A percentile compares a stretch with the other conserved stretches of the same genome.
Conservation (phyloP, 805 yeast species). For the Saturnispora halmiae region DNA sequence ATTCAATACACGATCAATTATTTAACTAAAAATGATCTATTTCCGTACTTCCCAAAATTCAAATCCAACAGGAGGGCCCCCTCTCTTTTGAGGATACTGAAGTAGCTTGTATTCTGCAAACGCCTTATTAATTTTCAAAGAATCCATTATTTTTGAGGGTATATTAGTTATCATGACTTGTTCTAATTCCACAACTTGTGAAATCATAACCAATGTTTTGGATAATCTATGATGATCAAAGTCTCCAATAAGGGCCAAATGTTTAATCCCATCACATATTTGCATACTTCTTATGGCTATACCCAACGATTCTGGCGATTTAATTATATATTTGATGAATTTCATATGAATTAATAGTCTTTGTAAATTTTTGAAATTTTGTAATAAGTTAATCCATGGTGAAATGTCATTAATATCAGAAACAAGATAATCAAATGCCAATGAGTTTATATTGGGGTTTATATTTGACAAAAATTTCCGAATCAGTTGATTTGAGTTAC, state of each 20-base stretch:
- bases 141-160: background rate
- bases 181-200: slow-evolving; percentile 1
- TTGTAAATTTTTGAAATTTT: background rate
- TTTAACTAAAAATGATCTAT: background rate
- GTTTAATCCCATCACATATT: slow-evolving; percentile 2
- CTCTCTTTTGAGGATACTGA: background rate
- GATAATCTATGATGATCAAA: slow-evolving; percentile 1
- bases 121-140: background rate
- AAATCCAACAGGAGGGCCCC: slow-evolving; percentile 5
- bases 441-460: background rate
- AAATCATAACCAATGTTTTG: slow-evolving; percentile 1
- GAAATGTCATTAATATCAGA: background rate
- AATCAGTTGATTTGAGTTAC: slow-evolving; percentile 2
- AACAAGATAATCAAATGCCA: slow-evolving; percentile 1
- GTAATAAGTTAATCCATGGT: background rate
- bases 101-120: background rate
- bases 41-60: background rate
- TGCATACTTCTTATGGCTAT: slow-evolving; percentile 3
- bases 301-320: slow-evolving; percentile 4
- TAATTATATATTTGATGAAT: background rate
- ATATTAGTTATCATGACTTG: background rate
- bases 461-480: background rate
- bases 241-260: background rate
- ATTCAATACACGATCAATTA: background rate
- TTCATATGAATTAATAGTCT: slow-evolving; percentile 2